A percentile compares a stretch with the other conserved stretches of the same genome.
Conservation (phyloP, 1,139 yeast genomes). For the Lodderomyces margitis region DNA sequence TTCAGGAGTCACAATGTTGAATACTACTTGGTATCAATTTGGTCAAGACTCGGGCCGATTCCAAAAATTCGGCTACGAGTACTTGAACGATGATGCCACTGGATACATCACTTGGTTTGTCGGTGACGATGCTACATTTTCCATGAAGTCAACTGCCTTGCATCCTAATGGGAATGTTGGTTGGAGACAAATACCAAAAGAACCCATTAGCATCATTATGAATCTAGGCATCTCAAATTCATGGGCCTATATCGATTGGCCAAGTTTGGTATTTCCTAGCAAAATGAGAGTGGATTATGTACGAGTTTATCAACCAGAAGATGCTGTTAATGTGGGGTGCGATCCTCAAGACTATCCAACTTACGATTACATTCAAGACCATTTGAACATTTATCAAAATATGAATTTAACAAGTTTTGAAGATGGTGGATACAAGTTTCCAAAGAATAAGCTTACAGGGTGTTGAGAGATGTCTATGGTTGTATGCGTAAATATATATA, state of each 20-base stretch:
- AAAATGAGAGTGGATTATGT: constrained; percentile 71
- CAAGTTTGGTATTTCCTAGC: constrained; percentile 63
- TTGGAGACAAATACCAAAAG: constrained; percentile 75
- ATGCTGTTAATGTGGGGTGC: constrained; percentile 54
- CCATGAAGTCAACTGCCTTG: constrained; percentile 59
- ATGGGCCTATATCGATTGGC: constrained; percentile 86
- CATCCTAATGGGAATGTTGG: constrained; percentile 84
- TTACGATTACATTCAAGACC: constrained; percentile 63
- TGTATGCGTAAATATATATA: neutral
- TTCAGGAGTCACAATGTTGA: constrained; percentile 71
- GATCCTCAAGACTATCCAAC: constrained; percentile 78
- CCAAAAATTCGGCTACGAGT: constrained; percentile 80
- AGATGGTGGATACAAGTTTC: constrained; percentile 63
- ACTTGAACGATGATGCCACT: constrained; percentile 56
- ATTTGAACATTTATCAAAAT: constrained; percentile 60
- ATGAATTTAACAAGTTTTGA: constrained; percentile 67
- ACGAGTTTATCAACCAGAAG: constrained; percentile 71
- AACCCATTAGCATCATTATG: constrained; percentile 78
- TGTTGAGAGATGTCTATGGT: constrained; percentile 14
- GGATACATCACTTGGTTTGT: constrained; percentile 86
- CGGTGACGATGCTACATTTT: constrained; percentile 65
- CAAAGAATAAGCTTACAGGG: constrained; percentile 39
- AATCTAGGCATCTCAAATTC: constrained; percentile 77
- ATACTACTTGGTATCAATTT: constrained; percentile 71
- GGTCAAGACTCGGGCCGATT: constrained; percentile 45